phyloP scores from a whole-genome alignment of 139 green algal genomes.

The Nannochloris sp. region DNA sequence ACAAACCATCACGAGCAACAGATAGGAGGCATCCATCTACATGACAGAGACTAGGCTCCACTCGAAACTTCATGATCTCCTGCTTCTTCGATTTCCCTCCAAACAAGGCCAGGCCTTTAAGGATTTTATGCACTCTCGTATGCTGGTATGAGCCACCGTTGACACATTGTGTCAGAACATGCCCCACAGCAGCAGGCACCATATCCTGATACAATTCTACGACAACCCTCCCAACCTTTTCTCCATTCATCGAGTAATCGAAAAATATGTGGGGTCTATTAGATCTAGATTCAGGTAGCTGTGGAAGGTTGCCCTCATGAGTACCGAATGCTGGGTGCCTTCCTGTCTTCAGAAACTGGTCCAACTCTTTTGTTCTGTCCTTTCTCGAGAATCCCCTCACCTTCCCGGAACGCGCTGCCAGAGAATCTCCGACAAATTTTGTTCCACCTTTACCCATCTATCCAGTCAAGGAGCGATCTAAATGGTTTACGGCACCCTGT shows the following conservation, averaged over 20 bases:
- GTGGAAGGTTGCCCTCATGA: conserved; percentile 14
- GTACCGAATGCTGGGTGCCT: conserved; percentile 28
- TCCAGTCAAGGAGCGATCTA: too few relatives aligned
- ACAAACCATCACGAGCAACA: conserved; percentile 35
- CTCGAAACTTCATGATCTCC: conserved; percentile 13
- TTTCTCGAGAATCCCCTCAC: conserved; percentile 11
- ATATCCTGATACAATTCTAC: conserved; percentile 65
- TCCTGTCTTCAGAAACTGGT: conserved; percentile 30
- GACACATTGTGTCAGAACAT: conserved; percentile 51
- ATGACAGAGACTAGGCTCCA: conserved; percentile 29
- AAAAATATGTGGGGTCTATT: conserved; percentile 50
- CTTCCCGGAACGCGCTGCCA: conserved; percentile 12
- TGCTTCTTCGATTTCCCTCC: conserved; percentile 23
- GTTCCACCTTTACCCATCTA: conserved; percentile 28
- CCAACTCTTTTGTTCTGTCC: conserved; percentile 15
- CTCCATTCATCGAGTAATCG: conserved; percentile 28
- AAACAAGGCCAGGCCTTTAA: conserved; percentile 43
- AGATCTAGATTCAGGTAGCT: conserved; percentile 36
- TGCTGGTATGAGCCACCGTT: conserved; percentile 35
- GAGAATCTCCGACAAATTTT: conserved; percentile 19
- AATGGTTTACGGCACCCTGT: not conserved
- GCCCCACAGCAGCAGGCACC: conserved; percentile 32
- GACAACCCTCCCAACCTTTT: conserved; percentile 45
- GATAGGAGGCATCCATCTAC: conserved; percentile 35
- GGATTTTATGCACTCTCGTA: conserved; percentile 43